Evolutionary conservation across 2,329 filamentous ascomycete genomes (phyloP), one percentile per base, ranked within the genome.

Genomic region (Aspergillus glaucus): DNA sequence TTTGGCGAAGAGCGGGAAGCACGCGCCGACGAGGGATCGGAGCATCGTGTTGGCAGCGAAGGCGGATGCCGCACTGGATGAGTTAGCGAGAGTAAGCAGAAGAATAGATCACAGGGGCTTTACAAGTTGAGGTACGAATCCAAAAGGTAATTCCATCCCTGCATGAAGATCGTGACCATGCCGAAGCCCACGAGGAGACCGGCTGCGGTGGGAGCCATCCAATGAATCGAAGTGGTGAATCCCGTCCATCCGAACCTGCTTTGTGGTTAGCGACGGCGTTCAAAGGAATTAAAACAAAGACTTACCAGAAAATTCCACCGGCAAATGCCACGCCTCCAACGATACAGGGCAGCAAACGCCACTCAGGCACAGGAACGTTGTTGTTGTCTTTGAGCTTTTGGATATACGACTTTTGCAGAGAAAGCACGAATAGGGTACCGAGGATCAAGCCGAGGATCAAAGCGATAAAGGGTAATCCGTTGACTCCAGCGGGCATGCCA

Each of bases 161-260:
- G 56, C 50, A 59, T 56, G 45, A 61, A 61, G 17, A 62, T 61
- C 0, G 55, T 50, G 0, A 60, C 52, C 6, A 61, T 41, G 3
- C 59, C 58, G 34, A 62, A 61, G 1, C 59, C 59, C 3, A 57
- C 52, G 4, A 59, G 9, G 1, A 60, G 50, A 1, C 58, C 56
- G 5, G 57, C 46, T 5, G 55, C 49, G 4, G 55, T 59, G 6
- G 59, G 58, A 0, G 49, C 56, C 50, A 60, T 56, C 58, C 58
- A 62, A 46, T 60, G 57, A 12, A 60, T 53, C 3, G 51, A 51
- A 4, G 44, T 42, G 4, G 42, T 49, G 32, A 46, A 59, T 0
- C 58, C 59, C 1, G 59, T 55, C 59, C 59, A 62, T 7, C 59
- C 59, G 14, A 62, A 61, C 59, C 59, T 59, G n/a, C 17, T 10